Evolutionary conservation across 331 rosid species (phyloP), one percentile per base, ranked within the genome.

Genomic region (Stylosanthes scabra): DNA sequence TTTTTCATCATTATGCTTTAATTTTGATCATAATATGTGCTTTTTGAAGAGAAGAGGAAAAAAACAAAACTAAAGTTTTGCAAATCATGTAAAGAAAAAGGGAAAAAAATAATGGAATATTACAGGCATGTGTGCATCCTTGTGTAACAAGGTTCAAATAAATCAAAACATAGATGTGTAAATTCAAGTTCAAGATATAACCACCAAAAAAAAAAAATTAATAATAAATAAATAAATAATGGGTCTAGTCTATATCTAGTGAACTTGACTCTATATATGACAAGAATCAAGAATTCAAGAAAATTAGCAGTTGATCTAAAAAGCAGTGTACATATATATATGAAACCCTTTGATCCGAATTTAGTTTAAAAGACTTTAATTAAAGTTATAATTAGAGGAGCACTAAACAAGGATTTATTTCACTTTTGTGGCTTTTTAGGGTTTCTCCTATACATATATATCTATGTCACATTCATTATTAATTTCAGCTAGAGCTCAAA

Each of bases 121-220:
- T 86, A 76, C 39, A 54, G 80, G 70, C 88, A 80, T 84, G 85
- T 83, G 85, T 77, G 88, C 85, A 73, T 80, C 69, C 88, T 80
- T 84, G 73, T 56, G 46, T 70, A 75, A 31, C 87, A 79, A 29
- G 84, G 44, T 68, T 79, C 68, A 31, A 31, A 5, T 31, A 31
- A 31, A 31, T 31, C 37, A 62, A 81, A 72, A 66, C 51, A 54
- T 45, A 6, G 62, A 74, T 70, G 41, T 16, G 20, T 74, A 50
- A n/a, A 74, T 49, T 63, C 52, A 70, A 2, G 31, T 70, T 31
- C 11, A 67, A 45, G 10, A 63, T 37, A 63, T 20, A 20, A 20
- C 25, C 25, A 13, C 37, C 3, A 31, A 2, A 31, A 31, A 2
- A 31, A 31, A 20, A n/a, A n/a, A n/a, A n/a, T n/a, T 20, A 20